Percentiles rank a stretch among this genome's conserved stretches.
phyloP scores from a whole-genome alignment of 805 yeast genomes.

The Hanseniaspora mollemarum region DNA sequence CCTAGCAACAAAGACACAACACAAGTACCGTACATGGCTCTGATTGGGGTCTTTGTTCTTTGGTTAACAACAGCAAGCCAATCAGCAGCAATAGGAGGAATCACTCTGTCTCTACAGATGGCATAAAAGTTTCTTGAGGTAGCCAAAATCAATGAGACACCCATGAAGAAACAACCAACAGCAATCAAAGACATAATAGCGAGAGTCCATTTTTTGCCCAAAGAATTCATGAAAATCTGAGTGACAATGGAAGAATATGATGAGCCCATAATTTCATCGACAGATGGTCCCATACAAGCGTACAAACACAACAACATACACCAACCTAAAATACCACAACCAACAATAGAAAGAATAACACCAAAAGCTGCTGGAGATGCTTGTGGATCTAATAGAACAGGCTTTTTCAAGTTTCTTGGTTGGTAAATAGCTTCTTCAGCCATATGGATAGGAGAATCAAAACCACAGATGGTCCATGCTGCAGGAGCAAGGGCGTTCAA shows the following conservation, averaged over 20 bases:
- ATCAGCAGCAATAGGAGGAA: conserved; percentile 44
- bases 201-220: conserved; percentile 54
- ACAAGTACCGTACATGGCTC: conserved; percentile 49
- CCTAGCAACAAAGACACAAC: conserved; percentile 43
- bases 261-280: conserved; percentile 32
- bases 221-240: conserved; percentile 47
- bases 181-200: conserved; percentile 51
- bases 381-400: conserved; percentile 14
- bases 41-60: conserved; percentile 45
- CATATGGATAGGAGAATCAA: conserved; percentile 62
- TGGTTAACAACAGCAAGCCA: conserved; percentile 45
- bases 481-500: conserved; percentile 48
- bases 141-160: conserved; percentile 46
- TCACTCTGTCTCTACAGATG: conserved; percentile 66
- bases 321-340: conserved; percentile 50
- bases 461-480: conserved; percentile 65
- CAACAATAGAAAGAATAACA: conserved; percentile 44
- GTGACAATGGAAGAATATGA: conserved; percentile 51
- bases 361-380: conserved; percentile 47
- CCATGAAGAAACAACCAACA: conserved; percentile 54
- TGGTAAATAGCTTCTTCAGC: conserved; percentile 59
- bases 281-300: conserved; percentile 41
- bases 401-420: conserved; percentile 28
- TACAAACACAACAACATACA: conserved; percentile 41
- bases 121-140: conserved; percentile 62